phyloP scores from a whole-genome alignment of 176 grass and related monocot species.

The Canna indica region DNA sequence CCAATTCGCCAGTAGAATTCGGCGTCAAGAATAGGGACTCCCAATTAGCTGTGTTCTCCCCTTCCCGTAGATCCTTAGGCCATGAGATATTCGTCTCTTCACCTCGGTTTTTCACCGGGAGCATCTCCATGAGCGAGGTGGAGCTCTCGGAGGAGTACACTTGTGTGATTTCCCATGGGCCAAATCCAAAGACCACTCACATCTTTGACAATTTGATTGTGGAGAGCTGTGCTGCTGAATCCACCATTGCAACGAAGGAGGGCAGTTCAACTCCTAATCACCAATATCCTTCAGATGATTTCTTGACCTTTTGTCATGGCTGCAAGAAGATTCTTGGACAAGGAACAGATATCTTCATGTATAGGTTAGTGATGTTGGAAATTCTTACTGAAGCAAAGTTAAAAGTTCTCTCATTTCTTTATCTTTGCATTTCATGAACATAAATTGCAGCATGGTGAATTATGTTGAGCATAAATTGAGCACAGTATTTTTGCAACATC shows the following conservation, averaged over 20 bases:
- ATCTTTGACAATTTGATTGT: constrained; percentile 57
- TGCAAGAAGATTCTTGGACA: constrained; percentile 28
- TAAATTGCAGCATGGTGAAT: no score
- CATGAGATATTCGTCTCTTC: constrained; percentile 13
- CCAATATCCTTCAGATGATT: constrained; percentile 3
- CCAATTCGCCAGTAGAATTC: constrained; percentile 45
- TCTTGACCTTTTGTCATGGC: constrained; percentile 27
- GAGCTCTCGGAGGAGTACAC: constrained; percentile 56
- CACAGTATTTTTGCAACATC: no score
- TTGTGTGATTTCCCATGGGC: constrained; percentile 47
- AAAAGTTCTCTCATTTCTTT: background rate
- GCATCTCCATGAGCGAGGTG: constrained; percentile 20
- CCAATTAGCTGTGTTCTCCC: constrained; percentile 50
- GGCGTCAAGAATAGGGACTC: constrained; percentile 57
- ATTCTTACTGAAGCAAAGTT: background rate
- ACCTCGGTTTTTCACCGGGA: background rate
- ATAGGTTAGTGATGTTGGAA: constrained; percentile 6
- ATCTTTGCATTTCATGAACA: background rate
- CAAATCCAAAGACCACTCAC: constrained; percentile 51
- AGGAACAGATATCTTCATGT: constrained; percentile 18
- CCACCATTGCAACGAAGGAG: background rate
- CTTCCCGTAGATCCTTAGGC: constrained; percentile 30
- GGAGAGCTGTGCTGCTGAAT: constrained; percentile 23
- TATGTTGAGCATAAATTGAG: no score
- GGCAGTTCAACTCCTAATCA: background rate